A percentile compares a stretch with the other conserved stretches of the same genome.
These are phyloP conservation scores for Neocucurbitaria cava DNA, from an alignment of 2,329 filamentous ascomycete species.

Conservation along the genomic window DNA sequence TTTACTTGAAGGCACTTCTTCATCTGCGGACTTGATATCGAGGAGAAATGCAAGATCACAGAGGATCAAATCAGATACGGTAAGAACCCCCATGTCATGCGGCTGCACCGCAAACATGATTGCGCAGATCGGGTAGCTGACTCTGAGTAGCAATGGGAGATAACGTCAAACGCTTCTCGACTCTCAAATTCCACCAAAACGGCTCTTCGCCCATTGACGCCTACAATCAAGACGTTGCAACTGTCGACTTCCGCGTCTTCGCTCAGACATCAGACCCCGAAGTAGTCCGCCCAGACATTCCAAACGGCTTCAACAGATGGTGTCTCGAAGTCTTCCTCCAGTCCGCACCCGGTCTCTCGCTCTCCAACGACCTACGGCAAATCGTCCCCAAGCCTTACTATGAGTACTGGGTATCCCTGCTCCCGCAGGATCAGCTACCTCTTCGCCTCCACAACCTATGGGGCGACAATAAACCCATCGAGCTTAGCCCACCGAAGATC, in stretches of 20 bases:
- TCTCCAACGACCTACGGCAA: constrained; percentile 31
- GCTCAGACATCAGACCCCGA: constrained; percentile 30
- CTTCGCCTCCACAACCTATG: constrained; percentile 26
- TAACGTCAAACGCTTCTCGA: constrained; percentile 24
- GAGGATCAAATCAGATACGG: constrained; percentile 30
- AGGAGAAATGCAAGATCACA: constrained; percentile 31
- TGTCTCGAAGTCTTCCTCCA: constrained; percentile 46
- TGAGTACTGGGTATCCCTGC: constrained; percentile 34
- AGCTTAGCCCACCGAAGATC: constrained; percentile 16
- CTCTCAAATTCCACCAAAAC: constrained; percentile 39
- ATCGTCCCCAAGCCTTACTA: constrained; percentile 32
- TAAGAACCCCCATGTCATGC: background rate
- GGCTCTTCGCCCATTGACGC: constrained; percentile 37
- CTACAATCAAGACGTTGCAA: constrained; percentile 43
- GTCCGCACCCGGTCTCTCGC: constrained; percentile 51
- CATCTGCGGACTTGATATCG: constrained; percentile 38
- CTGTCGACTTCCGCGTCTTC: constrained; percentile 46
- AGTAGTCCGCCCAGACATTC: constrained; percentile 29
- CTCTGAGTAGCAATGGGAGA: constrained; percentile 27
- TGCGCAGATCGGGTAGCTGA: background rate
- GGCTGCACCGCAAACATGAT: background rate
- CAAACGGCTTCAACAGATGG: constrained; percentile 35
- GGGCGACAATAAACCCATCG: constrained; percentile 13
- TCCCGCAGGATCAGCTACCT: constrained; percentile 30
- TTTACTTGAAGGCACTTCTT: constrained; percentile 33